A percentile compares a stretch with the other conserved stretches of the same genome.
Evolutionary conservation across 2,329 filamentous ascomycete genomes (phyloP).

Genomic region (Penicillium hesseltinei): DNA sequence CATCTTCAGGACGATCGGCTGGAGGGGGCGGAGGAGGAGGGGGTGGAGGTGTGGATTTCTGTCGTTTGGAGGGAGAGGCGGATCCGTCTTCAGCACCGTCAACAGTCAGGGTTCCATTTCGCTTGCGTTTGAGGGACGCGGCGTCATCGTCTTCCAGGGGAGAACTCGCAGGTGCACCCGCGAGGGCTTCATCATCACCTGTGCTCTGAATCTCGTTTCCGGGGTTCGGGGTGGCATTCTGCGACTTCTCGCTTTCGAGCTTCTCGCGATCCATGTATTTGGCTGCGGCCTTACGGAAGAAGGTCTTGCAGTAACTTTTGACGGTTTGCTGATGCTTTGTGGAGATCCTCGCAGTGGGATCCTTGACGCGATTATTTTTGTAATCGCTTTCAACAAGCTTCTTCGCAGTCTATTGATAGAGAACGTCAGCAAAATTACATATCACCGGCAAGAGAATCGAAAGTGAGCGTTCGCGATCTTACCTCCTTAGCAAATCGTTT

Average conservation of each 20-base stretch:
- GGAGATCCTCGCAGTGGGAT: conserved; percentile 69
- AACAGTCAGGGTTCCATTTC: conserved; percentile 11
- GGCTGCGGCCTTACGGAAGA: conserved; percentile 77
- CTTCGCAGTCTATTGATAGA: conserved; percentile 62
- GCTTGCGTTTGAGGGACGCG: conserved; percentile 20
- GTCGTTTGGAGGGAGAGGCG: conserved; percentile 55
- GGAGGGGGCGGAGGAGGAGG: conserved; percentile 37
- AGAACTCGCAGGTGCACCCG: conserved; percentile 42
- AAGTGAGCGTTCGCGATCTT: neutral
- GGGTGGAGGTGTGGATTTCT: conserved; percentile 45
- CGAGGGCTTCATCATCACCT: conserved; percentile 41
- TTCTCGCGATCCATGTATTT: conserved; percentile 71
- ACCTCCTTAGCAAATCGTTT: conserved; percentile 66
- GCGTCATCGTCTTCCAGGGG: conserved; percentile 47
- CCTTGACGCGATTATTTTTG: conserved; percentile 80
- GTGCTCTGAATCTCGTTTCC: conserved; percentile 14
- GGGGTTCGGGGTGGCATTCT: conserved; percentile 20
- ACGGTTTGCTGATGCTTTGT: conserved; percentile 79
- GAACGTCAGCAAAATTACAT: neutral
- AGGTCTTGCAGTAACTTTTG: conserved; percentile 79
- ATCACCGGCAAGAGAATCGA: conserved; percentile 13
- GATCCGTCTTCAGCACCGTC: conserved; percentile 18
- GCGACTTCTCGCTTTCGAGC: conserved; percentile 55
- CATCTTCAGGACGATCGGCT: conserved; percentile 18
- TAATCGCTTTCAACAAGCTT: conserved; percentile 90